Base-by-base conservation (phyloP, 1,284 basidiomycete species). In the Porogramme epimiltina region DNA sequence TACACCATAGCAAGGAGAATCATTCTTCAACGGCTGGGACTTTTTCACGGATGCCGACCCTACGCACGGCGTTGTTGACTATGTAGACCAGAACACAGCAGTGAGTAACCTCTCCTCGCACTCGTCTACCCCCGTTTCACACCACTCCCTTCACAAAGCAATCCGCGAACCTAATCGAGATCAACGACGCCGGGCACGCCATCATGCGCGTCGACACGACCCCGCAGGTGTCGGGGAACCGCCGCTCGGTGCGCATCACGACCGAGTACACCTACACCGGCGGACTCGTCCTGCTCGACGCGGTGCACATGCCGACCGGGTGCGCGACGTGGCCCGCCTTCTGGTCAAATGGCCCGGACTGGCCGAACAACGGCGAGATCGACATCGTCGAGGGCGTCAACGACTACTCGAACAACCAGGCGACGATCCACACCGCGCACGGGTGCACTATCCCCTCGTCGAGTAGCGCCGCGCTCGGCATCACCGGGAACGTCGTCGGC, bases 121-220 rank as follows among this genome's bases (percentile, higher is more conserved):
- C 4, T 20, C 28, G 8, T 6, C 19, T 18, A 44, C 37, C 15
- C 51, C 8, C 34, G 16, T 54, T 23, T 62, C 52, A 25, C 5
- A 25, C 36, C 11, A 10, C 19, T 23, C 42, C 19, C 25, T 37
- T 45, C 56, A 3, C 53, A 39, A 25, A 83, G 82, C 70, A 74
- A 64, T 72, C 73, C 18, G 75, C 68, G 38, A 77, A 78, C 42
- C 73, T 91, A 24, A 59, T 80, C 15, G 68, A 77, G 23, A 70
- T 93, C 60, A 93, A 91, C 66, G 64, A 67, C 18, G 78, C 74
- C 19, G 89, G 89, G 22, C 81, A 90, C 68, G 87, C 87, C 16
- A 71, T 95, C 54, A 92, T 97, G 86, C 78, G 82, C 45, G 86
- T 95, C 44, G 91, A 94, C 66, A 92, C 89, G 11, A 93, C 91